phyloP scores from a whole-genome alignment of 306 rosid genomes.

The Begonia fuchsioides region DNA sequence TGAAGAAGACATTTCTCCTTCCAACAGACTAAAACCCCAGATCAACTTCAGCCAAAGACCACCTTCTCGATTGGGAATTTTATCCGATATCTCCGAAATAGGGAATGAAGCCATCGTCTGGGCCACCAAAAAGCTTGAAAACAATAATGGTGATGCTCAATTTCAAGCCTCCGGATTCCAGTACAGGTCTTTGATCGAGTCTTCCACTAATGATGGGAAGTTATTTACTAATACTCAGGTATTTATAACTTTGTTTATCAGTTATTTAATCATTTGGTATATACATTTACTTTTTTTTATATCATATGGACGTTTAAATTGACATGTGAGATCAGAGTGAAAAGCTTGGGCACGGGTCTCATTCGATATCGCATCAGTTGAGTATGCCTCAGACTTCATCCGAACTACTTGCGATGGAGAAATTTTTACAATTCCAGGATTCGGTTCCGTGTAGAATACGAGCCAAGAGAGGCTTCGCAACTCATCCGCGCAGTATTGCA shows the following conservation, averaged over 20 bases:
- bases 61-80: conserved; percentile 39
- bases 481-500: conserved; percentile 98
- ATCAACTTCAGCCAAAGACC: conserved; percentile 38
- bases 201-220: conserved; percentile 30
- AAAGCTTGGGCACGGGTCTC: conserved; percentile 45
- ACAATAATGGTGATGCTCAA: conserved; percentile 23
- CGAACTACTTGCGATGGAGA: conserved; percentile 46
- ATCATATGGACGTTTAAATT: no score
- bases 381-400: conserved; percentile 66
- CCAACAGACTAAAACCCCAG: conserved; percentile 40
- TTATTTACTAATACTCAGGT: conserved; percentile 50
- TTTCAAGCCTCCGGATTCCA: conserved; percentile 34
- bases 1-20: conserved; percentile 26
- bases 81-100: conserved; percentile 27
- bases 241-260: background rate
- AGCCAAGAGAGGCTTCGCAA: conserved; percentile 94
- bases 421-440: conserved; percentile 64
- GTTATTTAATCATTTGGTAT: no score
- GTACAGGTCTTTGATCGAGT: conserved; percentile 41
- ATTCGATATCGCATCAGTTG: conserved; percentile 51
- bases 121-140: conserved; percentile 6
- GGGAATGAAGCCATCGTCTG: conserved; percentile 33
- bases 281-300: no score
- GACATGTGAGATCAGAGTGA: conserved; percentile 24
- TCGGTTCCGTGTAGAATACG: conserved; percentile 87